Conservation (phyloP, 352 stramenopile genomes). For the Globisporangium emineosum region DNA sequence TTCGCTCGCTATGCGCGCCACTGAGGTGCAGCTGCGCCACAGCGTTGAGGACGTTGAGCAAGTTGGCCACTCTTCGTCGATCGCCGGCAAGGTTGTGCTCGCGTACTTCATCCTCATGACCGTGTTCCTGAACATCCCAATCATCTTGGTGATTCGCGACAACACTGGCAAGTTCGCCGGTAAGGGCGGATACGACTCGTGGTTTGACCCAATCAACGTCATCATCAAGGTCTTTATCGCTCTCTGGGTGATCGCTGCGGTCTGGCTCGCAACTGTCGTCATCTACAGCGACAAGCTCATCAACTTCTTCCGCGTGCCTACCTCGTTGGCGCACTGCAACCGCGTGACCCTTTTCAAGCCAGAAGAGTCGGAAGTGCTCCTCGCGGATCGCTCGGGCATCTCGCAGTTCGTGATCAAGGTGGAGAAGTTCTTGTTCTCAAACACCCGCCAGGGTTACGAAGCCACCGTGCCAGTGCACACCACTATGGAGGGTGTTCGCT, state of each 20-base stretch:
- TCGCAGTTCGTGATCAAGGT: slow-evolving; percentile 50
- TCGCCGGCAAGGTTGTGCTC: slow-evolving; percentile 41
- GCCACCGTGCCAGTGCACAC: slow-evolving; percentile 46
- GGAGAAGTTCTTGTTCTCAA: slow-evolving; percentile 42
- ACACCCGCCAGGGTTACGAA: slow-evolving; percentile 40
- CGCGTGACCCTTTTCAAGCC: slow-evolving; percentile 62
- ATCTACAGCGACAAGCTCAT: slow-evolving; percentile 36
- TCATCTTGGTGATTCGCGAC: slow-evolving; percentile 53
- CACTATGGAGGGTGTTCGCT: slow-evolving; percentile 34
- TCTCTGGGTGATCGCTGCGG: slow-evolving; percentile 45
- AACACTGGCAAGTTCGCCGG: slow-evolving; percentile 51
- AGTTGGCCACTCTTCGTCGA: slow-evolving; percentile 44
- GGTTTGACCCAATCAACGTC: slow-evolving; percentile 49
- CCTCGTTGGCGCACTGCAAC: slow-evolving; percentile 36
- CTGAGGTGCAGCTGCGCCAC: slow-evolving; percentile 42
- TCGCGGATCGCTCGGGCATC: slow-evolving; percentile 54
- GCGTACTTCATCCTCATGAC: slow-evolving; percentile 59
- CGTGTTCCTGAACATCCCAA: slow-evolving; percentile 48
- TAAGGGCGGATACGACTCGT: slow-evolving; percentile 31
- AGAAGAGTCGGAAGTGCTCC: slow-evolving; percentile 51
- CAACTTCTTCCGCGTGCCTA: slow-evolving; percentile 64
- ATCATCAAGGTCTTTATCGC: slow-evolving; percentile 65
- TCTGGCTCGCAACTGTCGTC: slow-evolving; percentile 54
- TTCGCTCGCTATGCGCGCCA: slow-evolving; percentile 39
- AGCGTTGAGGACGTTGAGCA: slow-evolving; percentile 51